phyloP scores from a whole-genome alignment of 148 eudicot species.

The Diospyros lotus region DNA sequence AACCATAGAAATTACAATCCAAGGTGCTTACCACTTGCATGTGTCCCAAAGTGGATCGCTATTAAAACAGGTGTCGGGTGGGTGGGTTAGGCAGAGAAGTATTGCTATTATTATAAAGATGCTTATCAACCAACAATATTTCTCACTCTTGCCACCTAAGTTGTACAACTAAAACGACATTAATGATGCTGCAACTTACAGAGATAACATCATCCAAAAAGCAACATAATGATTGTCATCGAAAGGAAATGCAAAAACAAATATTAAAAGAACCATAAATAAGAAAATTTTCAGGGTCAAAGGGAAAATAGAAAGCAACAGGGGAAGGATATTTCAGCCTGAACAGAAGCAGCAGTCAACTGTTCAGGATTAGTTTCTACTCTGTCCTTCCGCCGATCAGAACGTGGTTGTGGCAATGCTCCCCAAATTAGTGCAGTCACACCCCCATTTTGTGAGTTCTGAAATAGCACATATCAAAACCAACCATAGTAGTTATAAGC shows the following conservation, averaged over 20 bases:
- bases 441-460: conserved; percentile 67
- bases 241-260: not conserved
- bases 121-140: not conserved
- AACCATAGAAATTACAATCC: no score
- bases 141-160: not conserved
- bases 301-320: conserved; percentile 8
- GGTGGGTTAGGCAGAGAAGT: no score
- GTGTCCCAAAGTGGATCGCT: no score
- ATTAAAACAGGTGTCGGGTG: no score
- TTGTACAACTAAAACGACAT: not conserved
- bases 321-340: conserved; percentile 95
- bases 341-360: conserved; percentile 90
- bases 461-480: conserved; percentile 11
- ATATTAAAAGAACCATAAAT: not conserved
- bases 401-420: conserved; percentile 91
- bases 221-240: not conserved
- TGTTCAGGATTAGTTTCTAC: conserved; percentile 99
- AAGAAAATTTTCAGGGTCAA: conserved; percentile 5
- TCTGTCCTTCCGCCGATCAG: conserved; percentile 89
- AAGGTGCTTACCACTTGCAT: no score
- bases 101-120: no score
- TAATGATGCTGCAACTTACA: not conserved
- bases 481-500: no score
- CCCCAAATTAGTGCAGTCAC: conserved; percentile 94
- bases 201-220: not conserved